These are phyloP conservation scores for Pythium phragmitis DNA, from an alignment of 352 stramenopile genomes.

Conservation along the genomic window DNA sequence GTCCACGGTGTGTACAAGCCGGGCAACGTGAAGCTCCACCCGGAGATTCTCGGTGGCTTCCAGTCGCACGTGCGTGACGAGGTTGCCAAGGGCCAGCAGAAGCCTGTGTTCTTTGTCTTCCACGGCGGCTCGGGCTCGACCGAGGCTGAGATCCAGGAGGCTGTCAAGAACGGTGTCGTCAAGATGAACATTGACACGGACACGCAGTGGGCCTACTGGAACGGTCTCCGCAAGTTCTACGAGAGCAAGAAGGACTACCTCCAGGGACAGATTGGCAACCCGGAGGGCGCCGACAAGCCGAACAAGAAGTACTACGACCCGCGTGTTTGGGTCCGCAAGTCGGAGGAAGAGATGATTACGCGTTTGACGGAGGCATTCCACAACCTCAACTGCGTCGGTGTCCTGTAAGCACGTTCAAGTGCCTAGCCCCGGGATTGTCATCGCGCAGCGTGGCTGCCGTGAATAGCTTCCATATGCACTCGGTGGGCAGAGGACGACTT, in stretches of 20 bases:
- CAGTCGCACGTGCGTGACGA: constrained; percentile 88
- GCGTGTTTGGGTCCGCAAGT: constrained; percentile 96
- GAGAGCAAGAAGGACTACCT: constrained; percentile 97
- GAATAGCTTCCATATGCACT: constrained; percentile 1
- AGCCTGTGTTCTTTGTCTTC: constrained; percentile 99
- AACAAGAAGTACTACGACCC: constrained; percentile 99
- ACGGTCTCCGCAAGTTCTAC: constrained; percentile 97
- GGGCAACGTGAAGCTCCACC: constrained; percentile 98
- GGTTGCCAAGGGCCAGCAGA: constrained; percentile 79
- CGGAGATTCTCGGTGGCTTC: constrained; percentile 95
- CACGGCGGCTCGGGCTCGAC: constrained; percentile 97
- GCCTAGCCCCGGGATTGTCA: not conserved
- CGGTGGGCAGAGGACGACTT: not conserved
- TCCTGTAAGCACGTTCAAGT: constrained; percentile 42
- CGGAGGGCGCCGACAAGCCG: constrained; percentile 94
- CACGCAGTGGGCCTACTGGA: constrained; percentile 99
- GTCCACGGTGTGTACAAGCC: constrained; percentile 99
- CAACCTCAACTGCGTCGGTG: constrained; percentile 86
- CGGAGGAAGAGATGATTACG: constrained; percentile 93
- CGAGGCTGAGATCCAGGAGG: constrained; percentile 95
- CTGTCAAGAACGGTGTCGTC: constrained; percentile 95
- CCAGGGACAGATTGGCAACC: constrained; percentile 98
- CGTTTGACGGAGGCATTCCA: constrained; percentile 91
- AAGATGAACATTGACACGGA: constrained; percentile 99
- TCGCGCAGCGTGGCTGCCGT: not conserved